Percentiles rank a stretch among this genome's conserved stretches.
Evolutionary conservation across 805 yeast species (phyloP).

Genomic region (Schwanniomyces vanrijiae): DNA sequence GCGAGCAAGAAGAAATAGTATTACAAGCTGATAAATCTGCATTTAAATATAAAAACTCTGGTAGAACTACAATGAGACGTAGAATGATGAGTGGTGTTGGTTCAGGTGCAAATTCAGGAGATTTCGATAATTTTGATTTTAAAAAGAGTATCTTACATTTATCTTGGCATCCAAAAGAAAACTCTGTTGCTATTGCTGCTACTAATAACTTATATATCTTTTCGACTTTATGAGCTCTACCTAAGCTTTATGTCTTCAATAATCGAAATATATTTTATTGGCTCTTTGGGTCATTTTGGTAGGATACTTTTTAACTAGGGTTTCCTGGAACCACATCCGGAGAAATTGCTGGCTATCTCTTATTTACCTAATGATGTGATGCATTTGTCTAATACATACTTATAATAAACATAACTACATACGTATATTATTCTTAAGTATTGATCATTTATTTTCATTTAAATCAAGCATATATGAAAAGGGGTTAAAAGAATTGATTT

Average conservation of each 20-base stretch:
- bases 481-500: background rate
- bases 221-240: slow-evolving; percentile 57
- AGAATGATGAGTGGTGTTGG: slow-evolving; percentile 51
- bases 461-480: slow-evolving; percentile 1
- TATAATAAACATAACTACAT: background rate
- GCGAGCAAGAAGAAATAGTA: slow-evolving; percentile 59
- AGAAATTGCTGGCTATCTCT: background rate
- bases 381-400: background rate
- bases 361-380: background rate
- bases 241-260: background rate
- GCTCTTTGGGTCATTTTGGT: background rate
- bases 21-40: slow-evolving; percentile 98
- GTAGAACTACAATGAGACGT: slow-evolving; percentile 43
- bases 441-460: background rate
- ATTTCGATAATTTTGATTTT: slow-evolving; percentile 82
- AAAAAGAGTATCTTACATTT: slow-evolving; percentile 91
- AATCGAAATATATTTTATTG: background rate
- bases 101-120: slow-evolving; percentile 55
- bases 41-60: slow-evolving; percentile 74
- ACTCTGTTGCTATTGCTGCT: slow-evolving; percentile 96
- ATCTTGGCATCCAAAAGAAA: slow-evolving; percentile 98
- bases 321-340: too few relatives aligned
- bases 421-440: background rate
- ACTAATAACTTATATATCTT: slow-evolving; percentile 90
- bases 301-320: background rate